These are phyloP conservation scores for Hibiscus trionum DNA, from an alignment of 345 rosid genomes.

Conservation along the genomic window DNA sequence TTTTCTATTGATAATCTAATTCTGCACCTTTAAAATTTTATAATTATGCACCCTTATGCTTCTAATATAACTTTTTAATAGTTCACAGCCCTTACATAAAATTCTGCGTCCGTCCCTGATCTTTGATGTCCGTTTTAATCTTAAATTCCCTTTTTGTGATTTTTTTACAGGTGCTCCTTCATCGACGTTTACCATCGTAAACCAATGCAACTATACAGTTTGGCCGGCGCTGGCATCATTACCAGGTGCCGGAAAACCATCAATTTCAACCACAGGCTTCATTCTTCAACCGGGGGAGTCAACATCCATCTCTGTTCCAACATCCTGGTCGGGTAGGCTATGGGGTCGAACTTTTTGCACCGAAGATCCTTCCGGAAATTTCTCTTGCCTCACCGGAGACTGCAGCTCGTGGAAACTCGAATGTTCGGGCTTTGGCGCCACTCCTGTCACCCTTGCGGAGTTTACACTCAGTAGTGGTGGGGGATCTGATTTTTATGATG, in stretches of 20 bases:
- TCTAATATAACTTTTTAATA: no score
- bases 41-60: no score
- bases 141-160: not conserved
- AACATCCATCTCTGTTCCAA: constrained; percentile 27
- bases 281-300: constrained; percentile 37
- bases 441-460: constrained; percentile 53
- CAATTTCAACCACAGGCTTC: constrained; percentile 44
- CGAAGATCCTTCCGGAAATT: constrained; percentile 43
- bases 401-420: constrained; percentile 41
- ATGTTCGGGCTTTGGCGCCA: constrained; percentile 47
- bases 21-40: no score
- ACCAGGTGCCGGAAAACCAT: constrained; percentile 35
- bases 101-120: no score
- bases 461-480: constrained; percentile 43
- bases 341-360: constrained; percentile 67
- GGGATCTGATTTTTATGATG: constrained; percentile 55
- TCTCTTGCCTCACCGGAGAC: constrained; percentile 55
- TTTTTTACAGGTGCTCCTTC: constrained; percentile 6
- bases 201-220: constrained; percentile 50
- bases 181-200: constrained; percentile 36
- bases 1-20: no score
- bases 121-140: no score
- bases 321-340: constrained; percentile 57
- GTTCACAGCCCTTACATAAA: no score
- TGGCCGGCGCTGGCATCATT: constrained; percentile 52